Percentiles rank a stretch among this genome's conserved stretches.
These are phyloP conservation scores for Xylaria palmicola DNA, from an alignment of 495 filamentous ascomycete genomes.

Conservation along the genomic window DNA sequence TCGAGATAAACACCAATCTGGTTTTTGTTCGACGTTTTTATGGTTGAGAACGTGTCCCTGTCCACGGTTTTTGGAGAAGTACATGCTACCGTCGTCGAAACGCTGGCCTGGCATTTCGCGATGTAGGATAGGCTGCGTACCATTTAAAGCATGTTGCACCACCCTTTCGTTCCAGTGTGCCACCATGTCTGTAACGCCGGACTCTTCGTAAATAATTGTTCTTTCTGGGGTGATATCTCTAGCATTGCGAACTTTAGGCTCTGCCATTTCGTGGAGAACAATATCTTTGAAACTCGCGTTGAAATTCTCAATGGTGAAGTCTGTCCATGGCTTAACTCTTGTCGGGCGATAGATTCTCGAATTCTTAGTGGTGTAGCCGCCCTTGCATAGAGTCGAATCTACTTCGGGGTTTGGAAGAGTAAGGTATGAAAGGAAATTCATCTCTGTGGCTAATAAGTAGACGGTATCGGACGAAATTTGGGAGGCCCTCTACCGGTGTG, in stretches of 20 bases:
- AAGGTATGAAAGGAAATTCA: background rate
- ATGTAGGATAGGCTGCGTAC: too few species aligned
- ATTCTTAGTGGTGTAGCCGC: background rate
- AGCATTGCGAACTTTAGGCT: background rate
- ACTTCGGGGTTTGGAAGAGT: background rate
- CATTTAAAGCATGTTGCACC: background rate
- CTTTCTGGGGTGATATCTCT: background rate
- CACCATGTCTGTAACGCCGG: background rate
- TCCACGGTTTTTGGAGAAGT: background rate
- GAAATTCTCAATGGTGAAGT: background rate
- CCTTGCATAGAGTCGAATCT: background rate
- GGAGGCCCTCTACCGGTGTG: too few species aligned
- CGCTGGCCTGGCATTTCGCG: background rate
- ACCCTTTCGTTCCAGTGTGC: background rate
- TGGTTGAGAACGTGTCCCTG: background rate
- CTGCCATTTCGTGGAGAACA: background rate
- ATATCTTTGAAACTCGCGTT: background rate
- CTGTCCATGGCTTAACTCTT: background rate
- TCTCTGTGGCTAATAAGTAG: background rate
- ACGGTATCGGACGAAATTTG: background rate
- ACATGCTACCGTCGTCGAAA: background rate
- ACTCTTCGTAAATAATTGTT: background rate
- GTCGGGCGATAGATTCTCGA: background rate
- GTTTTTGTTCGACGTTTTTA: too few species aligned
- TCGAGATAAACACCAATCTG: background rate